Base-by-base conservation (phyloP, 2,329 filamentous ascomycete genomes). In the Passalora sequoiae region DNA sequence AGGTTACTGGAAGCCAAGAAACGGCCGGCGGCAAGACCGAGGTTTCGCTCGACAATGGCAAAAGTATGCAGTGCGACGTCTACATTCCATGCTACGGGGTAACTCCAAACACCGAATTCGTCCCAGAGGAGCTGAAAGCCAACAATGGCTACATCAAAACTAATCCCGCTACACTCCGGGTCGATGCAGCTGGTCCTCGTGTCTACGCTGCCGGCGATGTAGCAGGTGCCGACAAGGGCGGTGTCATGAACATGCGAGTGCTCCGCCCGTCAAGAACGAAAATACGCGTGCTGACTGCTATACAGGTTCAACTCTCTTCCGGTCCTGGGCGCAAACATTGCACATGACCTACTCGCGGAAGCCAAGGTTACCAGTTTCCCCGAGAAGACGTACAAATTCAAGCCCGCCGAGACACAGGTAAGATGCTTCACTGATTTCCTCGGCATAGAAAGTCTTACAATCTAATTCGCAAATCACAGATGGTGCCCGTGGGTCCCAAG, bases 61-160 rank as follows among this genome's bases (percentile, higher is more conserved):
- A 69, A 33, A 66, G 60, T 2, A 51, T 75, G 28, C 64, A 65
- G 1, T 67, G 70, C 2, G 76, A 80, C 51, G 48, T 76, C 17
- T 78, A 74, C 55, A 70, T 80, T 43, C 68, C 71, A 3, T 73
- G 73, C 1, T 68, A 68, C 10, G 77, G 77, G 20, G 71, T 71
- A 9, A 55, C 61, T 6, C 76, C 76, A 0, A 79, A 77, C 59
- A 74, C 69, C 15, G 64, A 62, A 6, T 80, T 71, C 57, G 61
- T 81, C 1, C 74, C 76, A 0, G 39, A 55, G 3, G 55, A 64
- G 5, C 65, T 80, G 3, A 61, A 58, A 33, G 63, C 69, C 46
- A 58, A 62, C 0, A 61, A 56, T 4, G 72, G 71, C 10, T 74
- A 71, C 59, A 69, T 81, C 32, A 62, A 63, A 19, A 73, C 70